Evolutionary conservation across 306 rosid species (phyloP), one percentile per base, ranked within the genome.

Genomic region (Ziziphus jujuba): DNA sequence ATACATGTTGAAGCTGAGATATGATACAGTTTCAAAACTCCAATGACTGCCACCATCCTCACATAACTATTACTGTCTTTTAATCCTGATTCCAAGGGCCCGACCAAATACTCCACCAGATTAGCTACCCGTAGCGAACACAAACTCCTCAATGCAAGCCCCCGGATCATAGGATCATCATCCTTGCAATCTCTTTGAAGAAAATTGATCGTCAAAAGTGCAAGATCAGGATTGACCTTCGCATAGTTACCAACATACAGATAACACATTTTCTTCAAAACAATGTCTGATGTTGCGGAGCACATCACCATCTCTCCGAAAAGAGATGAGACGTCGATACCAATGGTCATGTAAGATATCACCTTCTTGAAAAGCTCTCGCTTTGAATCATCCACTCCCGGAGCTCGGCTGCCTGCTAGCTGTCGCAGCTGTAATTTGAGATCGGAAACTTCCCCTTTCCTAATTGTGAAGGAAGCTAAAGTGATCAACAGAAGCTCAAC

Each of bases 241-340:
- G 99, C 99, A 63, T 88, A 95, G 66, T 90, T 95, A 56, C 99
- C 97, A 72, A 95, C 99, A 77, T 95, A 95, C 3, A 95, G 83
- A 79, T 95, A 95, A 71, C 99, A 95, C 99, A 95, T 95, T 67
- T 95, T 95, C 77, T 95, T 95, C 70, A 95, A 74, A 70, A 95
- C 97, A 35, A 90, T 95, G 70, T 91, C 97, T 0, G 97, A 84
- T 3, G 99, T 83, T 16, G 96, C 99, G 5, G 99, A 95, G 72
- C 99, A 95, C 99, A 95, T 95, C 47, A 95, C 97, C 97, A 95
- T 95, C 92, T 95, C 99, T 19, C 97, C 97, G 6, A 95, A 95
- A 35, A 95, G 85, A 45, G 99, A 75, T 0, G 99, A 90, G 65
- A 90, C 97, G 36, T 95, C 97, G 59, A 95, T 81, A 54, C 99